Evolutionary conservation across 2,329 filamentous ascomycete genomes (phyloP).

Genomic region (Cucurbitaria berberidis): DNA sequence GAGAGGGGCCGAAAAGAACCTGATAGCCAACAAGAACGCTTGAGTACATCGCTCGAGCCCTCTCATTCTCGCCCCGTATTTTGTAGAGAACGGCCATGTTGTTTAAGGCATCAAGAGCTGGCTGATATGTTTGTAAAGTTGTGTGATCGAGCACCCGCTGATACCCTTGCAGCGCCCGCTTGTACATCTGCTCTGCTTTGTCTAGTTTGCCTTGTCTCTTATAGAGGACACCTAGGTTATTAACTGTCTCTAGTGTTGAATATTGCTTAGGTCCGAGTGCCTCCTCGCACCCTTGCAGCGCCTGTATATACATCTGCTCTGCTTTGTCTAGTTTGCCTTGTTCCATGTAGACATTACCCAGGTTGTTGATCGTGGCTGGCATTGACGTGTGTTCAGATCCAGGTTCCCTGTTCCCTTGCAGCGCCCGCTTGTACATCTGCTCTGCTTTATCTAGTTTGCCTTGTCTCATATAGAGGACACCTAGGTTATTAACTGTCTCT

Average conservation of each 20-base stretch:
- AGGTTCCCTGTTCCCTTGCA: background rate
- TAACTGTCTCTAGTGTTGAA: slow-evolving; percentile 21
- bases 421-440: slow-evolving; percentile 1
- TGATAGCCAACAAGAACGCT: too few relatives aligned
- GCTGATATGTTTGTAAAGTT: slow-evolving; percentile 18
- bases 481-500: slow-evolving; percentile 23
- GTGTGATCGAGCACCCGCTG: too few relatives aligned
- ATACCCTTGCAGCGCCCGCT: slow-evolving; percentile 6
- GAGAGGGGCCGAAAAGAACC: too few relatives aligned
- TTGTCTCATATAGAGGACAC: slow-evolving; percentile 23
- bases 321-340: slow-evolving; percentile 9
- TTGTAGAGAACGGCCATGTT: background rate
- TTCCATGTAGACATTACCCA: slow-evolving; percentile 1
- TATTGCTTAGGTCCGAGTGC: slow-evolving; percentile 17
- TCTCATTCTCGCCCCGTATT: background rate
- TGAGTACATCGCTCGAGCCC: too few relatives aligned
- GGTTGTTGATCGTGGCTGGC: background rate
- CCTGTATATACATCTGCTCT: slow-evolving; percentile 24
- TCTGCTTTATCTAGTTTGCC: slow-evolving; percentile 11
- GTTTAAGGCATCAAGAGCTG: slow-evolving; percentile 1
- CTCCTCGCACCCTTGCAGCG: slow-evolving; percentile 22
- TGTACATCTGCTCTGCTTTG: slow-evolving; percentile 26
- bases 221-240: slow-evolving; percentile 17
- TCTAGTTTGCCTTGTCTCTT: slow-evolving; percentile 20
- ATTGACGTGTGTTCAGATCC: background rate